phyloP scores from a whole-genome alignment of 1,284 basidiomycete species.

The Puccinia triticina region DNA sequence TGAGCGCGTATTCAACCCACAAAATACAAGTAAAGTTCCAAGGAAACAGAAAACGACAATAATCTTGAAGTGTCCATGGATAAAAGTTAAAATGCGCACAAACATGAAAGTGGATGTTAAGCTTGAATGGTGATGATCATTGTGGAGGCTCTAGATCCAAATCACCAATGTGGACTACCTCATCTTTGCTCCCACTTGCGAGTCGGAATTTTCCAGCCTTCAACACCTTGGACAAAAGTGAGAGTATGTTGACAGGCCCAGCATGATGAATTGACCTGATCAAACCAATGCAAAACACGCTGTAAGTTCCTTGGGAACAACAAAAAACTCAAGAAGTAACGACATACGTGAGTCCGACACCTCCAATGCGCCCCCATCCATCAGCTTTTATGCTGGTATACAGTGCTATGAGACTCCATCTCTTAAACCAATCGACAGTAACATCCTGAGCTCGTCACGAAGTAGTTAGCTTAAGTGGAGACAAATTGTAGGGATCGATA shows the following conservation, averaged over 20 bases:
- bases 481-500: neutral
- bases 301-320: neutral
- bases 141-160: neutral
- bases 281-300: neutral
- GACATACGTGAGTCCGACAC: constrained; percentile 1
- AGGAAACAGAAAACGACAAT: neutral
- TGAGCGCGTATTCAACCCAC: too few relatives aligned
- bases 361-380: constrained; percentile 25
- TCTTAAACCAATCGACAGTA: constrained; percentile 42
- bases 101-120: neutral
- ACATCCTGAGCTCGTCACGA: constrained; percentile 20
- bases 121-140: neutral
- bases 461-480: constrained; percentile 4
- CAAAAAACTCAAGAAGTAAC: neutral
- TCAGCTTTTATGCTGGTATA: constrained; percentile 15
- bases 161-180: constrained; percentile 37
- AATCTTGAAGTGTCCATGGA: too few relatives aligned
- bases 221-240: constrained; percentile 11
- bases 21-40: neutral
- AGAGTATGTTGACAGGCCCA: constrained; percentile 24
- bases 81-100: neutral
- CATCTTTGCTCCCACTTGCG: constrained; percentile 44
- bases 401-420: constrained; percentile 34
- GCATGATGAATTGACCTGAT: constrained; percentile 19
- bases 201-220: constrained; percentile 35